These are phyloP conservation scores for Microdochium paspali DNA, from an alignment of 2,329 filamentous ascomycete genomes.

Conservation along the genomic window DNA sequence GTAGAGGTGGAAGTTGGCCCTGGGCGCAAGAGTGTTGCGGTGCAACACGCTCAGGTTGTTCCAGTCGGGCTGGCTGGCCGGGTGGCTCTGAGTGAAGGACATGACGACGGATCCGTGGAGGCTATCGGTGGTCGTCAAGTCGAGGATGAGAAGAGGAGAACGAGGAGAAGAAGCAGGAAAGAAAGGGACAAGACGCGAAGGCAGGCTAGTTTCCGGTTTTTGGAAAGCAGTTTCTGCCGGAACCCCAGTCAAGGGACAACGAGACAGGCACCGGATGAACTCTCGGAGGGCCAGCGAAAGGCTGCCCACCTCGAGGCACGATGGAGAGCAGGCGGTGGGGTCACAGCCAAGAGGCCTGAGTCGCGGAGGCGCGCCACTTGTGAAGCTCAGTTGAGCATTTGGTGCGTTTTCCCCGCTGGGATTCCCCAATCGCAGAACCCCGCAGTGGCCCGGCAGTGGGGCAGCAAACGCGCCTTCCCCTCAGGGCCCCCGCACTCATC, in stretches of 20 bases:
- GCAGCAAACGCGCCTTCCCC: too few relatives aligned
- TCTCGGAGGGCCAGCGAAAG: not conserved
- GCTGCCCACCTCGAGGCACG: not conserved
- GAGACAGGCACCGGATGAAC: not conserved
- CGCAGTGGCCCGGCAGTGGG: too few relatives aligned
- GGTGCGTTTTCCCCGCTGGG: too few relatives aligned
- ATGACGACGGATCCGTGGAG: conserved; percentile 3
- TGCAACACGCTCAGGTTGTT: conserved; percentile 49
- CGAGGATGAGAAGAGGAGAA: not conserved
- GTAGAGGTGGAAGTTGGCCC: conserved; percentile 46
- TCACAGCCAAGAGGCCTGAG: not conserved
- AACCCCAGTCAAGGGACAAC: not conserved
- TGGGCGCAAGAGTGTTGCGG: conserved; percentile 43
- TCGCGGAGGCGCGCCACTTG: too few relatives aligned
- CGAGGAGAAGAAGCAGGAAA: not conserved
- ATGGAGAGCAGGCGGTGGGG: not conserved
- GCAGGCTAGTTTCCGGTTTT: not conserved
- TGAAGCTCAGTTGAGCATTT: too few relatives aligned
- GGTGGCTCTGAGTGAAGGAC: conserved; percentile 8
- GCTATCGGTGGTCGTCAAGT: not conserved
- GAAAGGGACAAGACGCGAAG: not conserved
- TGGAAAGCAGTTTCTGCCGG: not conserved
- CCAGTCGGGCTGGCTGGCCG: conserved; percentile 38
- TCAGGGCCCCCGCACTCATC: too few relatives aligned
- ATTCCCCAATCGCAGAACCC: too few relatives aligned